phyloP scores from a whole-genome alignment of 768 basidiomycete genomes.

The Trametes coccinea region DNA sequence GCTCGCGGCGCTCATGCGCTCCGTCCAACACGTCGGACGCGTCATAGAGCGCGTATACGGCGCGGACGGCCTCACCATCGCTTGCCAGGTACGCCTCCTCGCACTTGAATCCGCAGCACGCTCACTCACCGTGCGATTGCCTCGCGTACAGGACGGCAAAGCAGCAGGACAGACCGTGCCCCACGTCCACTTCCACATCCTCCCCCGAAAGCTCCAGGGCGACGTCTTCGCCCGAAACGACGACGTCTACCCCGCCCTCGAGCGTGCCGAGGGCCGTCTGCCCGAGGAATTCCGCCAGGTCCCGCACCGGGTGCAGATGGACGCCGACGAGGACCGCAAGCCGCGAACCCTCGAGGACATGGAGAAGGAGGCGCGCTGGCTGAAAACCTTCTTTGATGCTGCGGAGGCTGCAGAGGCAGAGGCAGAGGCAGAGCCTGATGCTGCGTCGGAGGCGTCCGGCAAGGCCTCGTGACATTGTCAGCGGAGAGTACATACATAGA shows the following conservation, averaged over 20 bases:
- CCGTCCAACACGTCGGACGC: slow-evolving; percentile 76
- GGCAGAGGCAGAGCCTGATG: not conserved
- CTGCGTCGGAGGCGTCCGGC: not conserved
- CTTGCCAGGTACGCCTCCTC: slow-evolving; percentile 81
- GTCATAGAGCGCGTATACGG: slow-evolving; percentile 82
- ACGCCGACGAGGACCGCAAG: slow-evolving; percentile 47
- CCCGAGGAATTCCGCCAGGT: slow-evolving; percentile 37
- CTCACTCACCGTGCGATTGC: not conserved
- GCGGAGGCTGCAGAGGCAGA: slow-evolving; percentile 8
- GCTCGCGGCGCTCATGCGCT: slow-evolving; percentile 74
- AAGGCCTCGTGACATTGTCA: not conserved
- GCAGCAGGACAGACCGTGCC: slow-evolving; percentile 86
- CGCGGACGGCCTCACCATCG: slow-evolving; percentile 83
- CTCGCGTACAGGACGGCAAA: slow-evolving; percentile 69
- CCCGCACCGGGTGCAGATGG: slow-evolving; percentile 35
- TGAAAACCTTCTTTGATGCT: slow-evolving; percentile 42
- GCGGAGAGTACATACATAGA: slow-evolving; percentile 5
- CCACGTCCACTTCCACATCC: slow-evolving; percentile 94
- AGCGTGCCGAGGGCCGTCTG: slow-evolving; percentile 58
- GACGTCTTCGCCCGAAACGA: slow-evolving; percentile 70
- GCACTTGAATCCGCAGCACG: too few relatives aligned
- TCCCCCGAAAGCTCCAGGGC: slow-evolving; percentile 75
- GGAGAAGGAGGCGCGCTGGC: slow-evolving; percentile 54
- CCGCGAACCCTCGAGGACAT: slow-evolving; percentile 53
- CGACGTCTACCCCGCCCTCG: slow-evolving; percentile 78